Percentiles rank a stretch among this genome's conserved stretches.
These are phyloP conservation scores for Articulospora tetracladia DNA, from an alignment of 495 filamentous ascomycete species.

Conservation along the genomic window DNA sequence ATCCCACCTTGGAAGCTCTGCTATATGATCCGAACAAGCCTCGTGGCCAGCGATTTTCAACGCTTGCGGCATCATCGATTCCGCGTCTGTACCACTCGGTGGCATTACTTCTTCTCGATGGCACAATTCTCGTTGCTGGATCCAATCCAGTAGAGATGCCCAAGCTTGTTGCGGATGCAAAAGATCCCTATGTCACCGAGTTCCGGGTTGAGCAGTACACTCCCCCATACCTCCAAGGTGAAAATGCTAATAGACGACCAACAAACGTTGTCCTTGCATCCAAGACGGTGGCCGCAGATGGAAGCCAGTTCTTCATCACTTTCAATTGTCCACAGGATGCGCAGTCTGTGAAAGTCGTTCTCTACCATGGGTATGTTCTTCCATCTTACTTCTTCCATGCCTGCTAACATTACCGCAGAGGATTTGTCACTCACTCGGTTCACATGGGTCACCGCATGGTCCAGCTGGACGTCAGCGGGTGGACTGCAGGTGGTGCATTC, in stretches of 20 bases:
- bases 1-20: slow-evolving; percentile 53
- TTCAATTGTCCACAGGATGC: slow-evolving; percentile 41
- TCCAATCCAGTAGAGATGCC: slow-evolving; percentile 58
- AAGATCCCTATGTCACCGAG: slow-evolving; percentile 48
- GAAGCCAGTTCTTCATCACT: slow-evolving; percentile 39
- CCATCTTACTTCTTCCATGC: neutral
- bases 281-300: slow-evolving; percentile 38
- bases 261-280: slow-evolving; percentile 38
- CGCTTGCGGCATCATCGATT: slow-evolving; percentile 43
- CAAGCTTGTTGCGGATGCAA: slow-evolving; percentile 34
- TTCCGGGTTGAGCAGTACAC: slow-evolving; percentile 60
- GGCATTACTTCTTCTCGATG: slow-evolving; percentile 53
- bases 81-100: slow-evolving; percentile 57
- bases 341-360: slow-evolving; percentile 39
- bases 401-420: slow-evolving; percentile 18
- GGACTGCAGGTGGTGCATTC: slow-evolving; percentile 30
- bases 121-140: slow-evolving; percentile 54
- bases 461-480: slow-evolving; percentile 51
- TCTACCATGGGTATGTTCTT: slow-evolving; percentile 45
- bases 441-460: slow-evolving; percentile 63
- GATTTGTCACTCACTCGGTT: slow-evolving; percentile 57
- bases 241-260: slow-evolving; percentile 43
- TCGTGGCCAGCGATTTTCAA: slow-evolving; percentile 48
- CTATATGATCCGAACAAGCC: slow-evolving; percentile 51
- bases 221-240: slow-evolving; percentile 55